These are phyloP conservation scores for Phialophora expanda DNA, from an alignment of 2,329 filamentous ascomycete species.

Conservation along the genomic window DNA sequence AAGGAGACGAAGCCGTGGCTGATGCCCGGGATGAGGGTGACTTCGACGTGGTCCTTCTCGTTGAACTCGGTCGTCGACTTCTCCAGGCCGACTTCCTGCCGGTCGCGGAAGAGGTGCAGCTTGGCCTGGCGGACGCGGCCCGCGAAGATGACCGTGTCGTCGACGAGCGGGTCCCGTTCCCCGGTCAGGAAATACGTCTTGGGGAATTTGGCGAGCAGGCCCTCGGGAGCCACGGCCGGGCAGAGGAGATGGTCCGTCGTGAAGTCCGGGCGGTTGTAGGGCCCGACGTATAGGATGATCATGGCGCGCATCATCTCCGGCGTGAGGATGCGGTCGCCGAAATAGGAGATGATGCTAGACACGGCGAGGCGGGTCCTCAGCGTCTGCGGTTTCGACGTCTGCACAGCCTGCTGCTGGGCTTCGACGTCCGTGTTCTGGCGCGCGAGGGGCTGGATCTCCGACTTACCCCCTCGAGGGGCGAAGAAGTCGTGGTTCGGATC, in stretches of 20 bases:
- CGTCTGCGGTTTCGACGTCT: constrained; percentile 51
- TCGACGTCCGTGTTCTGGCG: constrained; percentile 42
- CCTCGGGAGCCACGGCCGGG: constrained; percentile 85
- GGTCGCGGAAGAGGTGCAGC: constrained; percentile 60
- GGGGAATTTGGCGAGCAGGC: constrained; percentile 81
- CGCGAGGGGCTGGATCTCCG: constrained; percentile 37
- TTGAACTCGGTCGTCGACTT: constrained; percentile 65
- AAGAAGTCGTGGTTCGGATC: constrained; percentile 42
- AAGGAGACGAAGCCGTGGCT: constrained; percentile 96
- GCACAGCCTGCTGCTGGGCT: constrained; percentile 45
- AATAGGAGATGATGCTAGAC: constrained; percentile 97
- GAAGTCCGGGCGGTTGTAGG: constrained; percentile 91
- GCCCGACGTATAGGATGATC: constrained; percentile 97
- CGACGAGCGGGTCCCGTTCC: constrained; percentile 91
- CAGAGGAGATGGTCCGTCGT: constrained; percentile 87
- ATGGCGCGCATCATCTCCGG: constrained; percentile 99
- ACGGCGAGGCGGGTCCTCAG: constrained; percentile 88
- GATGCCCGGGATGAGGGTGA: constrained; percentile 83
- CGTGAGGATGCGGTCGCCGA: constrained; percentile 91
- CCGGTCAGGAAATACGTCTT: constrained; percentile 94
- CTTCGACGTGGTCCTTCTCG: constrained; percentile 77
- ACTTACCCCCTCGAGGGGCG: constrained; percentile 39
- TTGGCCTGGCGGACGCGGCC: constrained; percentile 84
- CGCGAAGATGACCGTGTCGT: constrained; percentile 96
- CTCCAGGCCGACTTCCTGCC: constrained; percentile 61